Evolutionary conservation across 495 filamentous ascomycete species (phyloP), one percentile per base, ranked within the genome.

Genomic region (Tetracladium setigerum): DNA sequence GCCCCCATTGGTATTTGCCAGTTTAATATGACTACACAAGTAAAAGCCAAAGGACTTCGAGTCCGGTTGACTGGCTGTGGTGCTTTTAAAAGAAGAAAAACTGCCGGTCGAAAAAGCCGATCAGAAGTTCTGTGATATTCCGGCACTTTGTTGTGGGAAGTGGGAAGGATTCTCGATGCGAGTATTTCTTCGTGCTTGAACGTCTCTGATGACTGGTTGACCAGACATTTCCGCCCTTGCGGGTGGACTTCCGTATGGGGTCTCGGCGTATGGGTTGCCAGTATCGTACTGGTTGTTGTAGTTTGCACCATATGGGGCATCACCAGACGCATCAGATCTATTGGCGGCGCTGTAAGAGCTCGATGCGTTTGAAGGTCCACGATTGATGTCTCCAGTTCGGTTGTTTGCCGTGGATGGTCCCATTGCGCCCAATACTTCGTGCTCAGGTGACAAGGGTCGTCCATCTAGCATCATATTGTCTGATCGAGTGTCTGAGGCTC

Each of bases 71-170:
- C 14, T 31, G 12, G 11, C 31, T 5, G 34, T 37, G 38, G 44
- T 39, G 32, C 46, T 46, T 42, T 52, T 52, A 18, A 32, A 19
- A 34, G 17, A 47, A 33, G 37, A 41, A 27, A 27, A 3, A 27
- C 22, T 27, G 22, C 22, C 32, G 30, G 27, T 33, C 22, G 14
- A 43, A 22, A 44, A 46, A 17, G 33, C 22, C 31, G 38, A 46
- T 54, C 74, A 98, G 57, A 98, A 98, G 57, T 98, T 98, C 62
- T 96, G 92, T n/a, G 92, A 87, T 59, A 98, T 98, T 41, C 92
- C 92, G 24, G 89, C 87, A 57, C 86, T 95, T 71, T 92, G 88
- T 61, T 90, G 84, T 10, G 89, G 89, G 55, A 86, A 90, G 32
- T 94, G 82, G 27, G 76, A 68, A 2, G 89, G 85, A 59, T 86